phyloP scores from a whole-genome alignment of 768 basidiomycete species.

The Rhodotorula diobovata region DNA sequence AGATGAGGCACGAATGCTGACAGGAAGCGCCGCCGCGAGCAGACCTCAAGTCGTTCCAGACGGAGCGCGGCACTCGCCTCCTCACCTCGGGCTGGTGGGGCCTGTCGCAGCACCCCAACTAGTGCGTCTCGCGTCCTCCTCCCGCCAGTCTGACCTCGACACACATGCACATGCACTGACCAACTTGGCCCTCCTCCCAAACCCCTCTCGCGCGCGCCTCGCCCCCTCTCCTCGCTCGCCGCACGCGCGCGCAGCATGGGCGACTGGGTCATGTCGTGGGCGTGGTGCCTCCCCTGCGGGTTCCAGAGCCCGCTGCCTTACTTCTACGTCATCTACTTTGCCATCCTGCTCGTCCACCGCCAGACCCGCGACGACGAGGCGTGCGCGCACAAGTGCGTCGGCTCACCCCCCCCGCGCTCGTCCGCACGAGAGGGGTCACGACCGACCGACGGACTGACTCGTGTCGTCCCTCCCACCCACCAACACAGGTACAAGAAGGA shows the following conservation, averaged over 20 bases:
- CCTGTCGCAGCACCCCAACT: constrained; percentile 84
- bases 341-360: constrained; percentile 80
- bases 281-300: constrained; percentile 90
- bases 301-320: constrained; percentile 91
- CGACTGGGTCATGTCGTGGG: constrained; percentile 71
- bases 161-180: too few relatives aligned
- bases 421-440: not conserved
- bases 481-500: constrained; percentile 87
- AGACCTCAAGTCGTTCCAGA: constrained; percentile 76
- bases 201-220: not conserved
- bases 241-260: constrained; percentile 26
- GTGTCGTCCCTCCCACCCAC: too few relatives aligned
- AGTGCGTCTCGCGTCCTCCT: constrained; percentile 52
- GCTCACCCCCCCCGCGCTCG: not conserved
- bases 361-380: constrained; percentile 86
- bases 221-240: too few relatives aligned
- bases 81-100: constrained; percentile 99
- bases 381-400: constrained; percentile 74
- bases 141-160: not conserved
- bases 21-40: not conserved
- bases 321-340: constrained; percentile 87
- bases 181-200: too few relatives aligned
- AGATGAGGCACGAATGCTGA: not conserved
- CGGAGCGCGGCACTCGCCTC: constrained; percentile 79
- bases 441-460: not conserved